Percentiles rank a stretch among this genome's conserved stretches.
phyloP scores from a whole-genome alignment of 306 rosid species.

The Medicago arabica region DNA sequence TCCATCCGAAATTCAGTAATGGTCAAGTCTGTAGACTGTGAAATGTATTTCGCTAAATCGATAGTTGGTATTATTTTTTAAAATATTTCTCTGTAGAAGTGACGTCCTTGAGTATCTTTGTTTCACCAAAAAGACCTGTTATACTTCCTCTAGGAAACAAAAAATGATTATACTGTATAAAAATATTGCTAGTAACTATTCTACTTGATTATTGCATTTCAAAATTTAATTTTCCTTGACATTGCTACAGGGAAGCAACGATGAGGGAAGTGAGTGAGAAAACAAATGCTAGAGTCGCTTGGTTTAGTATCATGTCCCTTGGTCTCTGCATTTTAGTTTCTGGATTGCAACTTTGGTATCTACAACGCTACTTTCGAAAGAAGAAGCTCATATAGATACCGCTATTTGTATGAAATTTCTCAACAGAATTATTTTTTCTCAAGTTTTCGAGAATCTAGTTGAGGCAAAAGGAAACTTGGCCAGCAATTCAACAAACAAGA shows the following conservation, averaged over 20 bases:
- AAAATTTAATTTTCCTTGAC: constrained; percentile 22
- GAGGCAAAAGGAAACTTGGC: not conserved
- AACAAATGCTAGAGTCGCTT: constrained; percentile 57
- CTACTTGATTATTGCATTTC: constrained; percentile 7
- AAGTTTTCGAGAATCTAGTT: not conserved
- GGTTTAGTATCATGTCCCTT: constrained; percentile 58
- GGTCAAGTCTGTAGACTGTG: not conserved
- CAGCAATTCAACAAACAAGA: not conserved
- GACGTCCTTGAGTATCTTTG: not conserved
- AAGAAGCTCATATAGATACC: constrained; percentile 66
- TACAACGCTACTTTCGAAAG: constrained; percentile 53
- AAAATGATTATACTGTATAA: not conserved
- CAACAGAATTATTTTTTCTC: not conserved
- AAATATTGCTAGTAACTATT: not conserved
- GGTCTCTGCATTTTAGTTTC: constrained; percentile 54
- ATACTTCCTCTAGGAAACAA: not conserved
- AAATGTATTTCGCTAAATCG: not conserved
- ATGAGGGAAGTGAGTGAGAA: constrained; percentile 59
- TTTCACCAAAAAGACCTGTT: not conserved
- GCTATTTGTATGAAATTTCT: not conserved
- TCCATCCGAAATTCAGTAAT: not conserved
- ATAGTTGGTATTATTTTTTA: not conserved
- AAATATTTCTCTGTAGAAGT: not conserved
- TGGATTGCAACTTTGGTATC: constrained; percentile 49
- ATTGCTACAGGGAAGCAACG: constrained; percentile 53